Conservation (phyloP, 495 filamentous ascomycete genomes). For the Daldinia vernicosa region DNA sequence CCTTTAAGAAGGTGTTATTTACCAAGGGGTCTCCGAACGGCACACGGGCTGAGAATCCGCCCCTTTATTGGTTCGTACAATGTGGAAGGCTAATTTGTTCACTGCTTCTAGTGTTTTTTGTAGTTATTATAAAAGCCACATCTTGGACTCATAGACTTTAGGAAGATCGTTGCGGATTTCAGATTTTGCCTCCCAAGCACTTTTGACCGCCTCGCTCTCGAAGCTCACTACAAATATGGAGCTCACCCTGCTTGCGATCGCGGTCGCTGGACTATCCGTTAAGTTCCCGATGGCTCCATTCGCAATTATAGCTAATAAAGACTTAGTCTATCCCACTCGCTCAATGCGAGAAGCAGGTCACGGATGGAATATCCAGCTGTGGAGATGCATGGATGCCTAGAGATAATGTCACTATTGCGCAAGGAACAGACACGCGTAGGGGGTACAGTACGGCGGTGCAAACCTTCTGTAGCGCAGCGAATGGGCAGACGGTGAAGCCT, state of each 20-base stretch:
- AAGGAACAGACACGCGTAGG: conserved; percentile 39
- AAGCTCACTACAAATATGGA: conserved; percentile 17
- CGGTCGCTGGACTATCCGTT: conserved; percentile 19
- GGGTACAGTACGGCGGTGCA: conserved; percentile 43
- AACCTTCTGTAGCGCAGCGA: conserved; percentile 38
- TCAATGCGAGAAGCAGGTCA: conserved; percentile 7
- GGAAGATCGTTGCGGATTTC: neutral
- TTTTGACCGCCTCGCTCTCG: neutral
- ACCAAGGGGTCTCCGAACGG: conserved; percentile 1
- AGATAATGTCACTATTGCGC: conserved; percentile 41
- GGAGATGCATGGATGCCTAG: conserved; percentile 43
- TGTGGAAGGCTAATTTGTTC: neutral
- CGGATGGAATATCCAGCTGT: conserved; percentile 46
- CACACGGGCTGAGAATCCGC: conserved; percentile 5
- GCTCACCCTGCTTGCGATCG: conserved; percentile 15
- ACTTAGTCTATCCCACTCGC: conserved; percentile 16
- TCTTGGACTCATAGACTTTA: neutral
- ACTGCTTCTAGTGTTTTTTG: neutral
- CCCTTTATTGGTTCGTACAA: conserved; percentile 2
- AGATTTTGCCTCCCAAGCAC: neutral
- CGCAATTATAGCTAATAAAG: conserved; percentile 1
- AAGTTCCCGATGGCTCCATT: neutral
- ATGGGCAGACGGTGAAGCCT: conserved; percentile 40
- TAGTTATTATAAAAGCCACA: neutral
- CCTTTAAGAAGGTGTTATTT: conserved; percentile 10